These are phyloP conservation scores for Echinosophora koreensis DNA, from an alignment of 306 rosid species.

Conservation along the genomic window DNA sequence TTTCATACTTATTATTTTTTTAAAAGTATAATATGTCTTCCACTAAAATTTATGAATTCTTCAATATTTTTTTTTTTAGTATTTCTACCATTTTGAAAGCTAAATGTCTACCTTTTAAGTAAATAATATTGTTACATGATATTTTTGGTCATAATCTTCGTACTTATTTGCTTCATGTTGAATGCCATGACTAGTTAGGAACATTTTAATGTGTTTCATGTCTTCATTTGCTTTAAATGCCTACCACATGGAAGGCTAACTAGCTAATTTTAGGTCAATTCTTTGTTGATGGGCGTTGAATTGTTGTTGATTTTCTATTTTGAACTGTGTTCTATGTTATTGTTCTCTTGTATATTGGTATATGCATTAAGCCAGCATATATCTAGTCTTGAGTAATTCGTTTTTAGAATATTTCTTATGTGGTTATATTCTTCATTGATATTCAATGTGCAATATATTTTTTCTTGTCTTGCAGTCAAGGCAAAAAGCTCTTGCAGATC, in stretches of 20 bases:
- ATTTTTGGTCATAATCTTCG: slow-evolving; percentile 8
- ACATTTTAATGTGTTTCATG: slow-evolving; percentile 32
- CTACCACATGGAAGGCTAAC: not conserved
- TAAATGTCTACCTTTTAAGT: slow-evolving; percentile 7
- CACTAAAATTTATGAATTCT: slow-evolving; percentile 29
- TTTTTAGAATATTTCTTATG: slow-evolving; percentile 24
- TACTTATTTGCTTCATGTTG: slow-evolving; percentile 29
- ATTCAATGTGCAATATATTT: slow-evolving; percentile 29
- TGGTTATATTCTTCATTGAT: slow-evolving; percentile 33
- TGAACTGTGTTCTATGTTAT: slow-evolving; percentile 5
- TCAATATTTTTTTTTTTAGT: not conserved
- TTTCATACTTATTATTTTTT: slow-evolving; percentile 35
- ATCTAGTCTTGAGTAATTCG: slow-evolving; percentile 5
- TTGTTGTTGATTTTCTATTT: slow-evolving; percentile 33
- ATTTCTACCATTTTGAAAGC: slow-evolving; percentile 11
- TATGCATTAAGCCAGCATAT: slow-evolving; percentile 37
- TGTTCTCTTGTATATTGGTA: slow-evolving; percentile 22
- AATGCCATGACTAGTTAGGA: not conserved
- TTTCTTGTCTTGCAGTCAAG: slow-evolving; percentile 72
- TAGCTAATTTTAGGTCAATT: not conserved
- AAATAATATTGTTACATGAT: slow-evolving; percentile 22
- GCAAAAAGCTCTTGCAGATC: slow-evolving; percentile 92
- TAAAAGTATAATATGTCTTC: slow-evolving; percentile 28
- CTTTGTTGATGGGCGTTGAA: slow-evolving; percentile 17
- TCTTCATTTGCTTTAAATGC: not conserved